Conservation (phyloP, 257 asterid genomes). For the Solanum pinnatisectum region DNA sequence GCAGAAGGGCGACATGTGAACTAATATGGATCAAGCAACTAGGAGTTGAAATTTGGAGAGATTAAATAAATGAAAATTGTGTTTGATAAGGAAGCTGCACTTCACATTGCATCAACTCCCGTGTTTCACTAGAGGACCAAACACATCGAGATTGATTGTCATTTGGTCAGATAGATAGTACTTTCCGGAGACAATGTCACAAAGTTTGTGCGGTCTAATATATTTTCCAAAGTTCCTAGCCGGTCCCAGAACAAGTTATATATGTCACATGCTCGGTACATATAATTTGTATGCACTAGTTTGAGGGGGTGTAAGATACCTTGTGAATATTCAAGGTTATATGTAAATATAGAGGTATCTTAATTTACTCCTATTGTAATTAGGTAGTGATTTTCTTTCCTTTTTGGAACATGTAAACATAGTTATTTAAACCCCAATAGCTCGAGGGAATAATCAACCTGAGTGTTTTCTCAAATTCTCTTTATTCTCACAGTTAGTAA, state of each 20-base stretch:
- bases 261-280: neutral
- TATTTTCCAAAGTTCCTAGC: neutral
- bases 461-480: neutral
- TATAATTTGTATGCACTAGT: neutral
- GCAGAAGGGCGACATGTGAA: neutral
- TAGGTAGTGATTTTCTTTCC: neutral
- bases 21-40: neutral
- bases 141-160: neutral
- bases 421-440: neutral
- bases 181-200: too few species aligned
- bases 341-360: neutral
- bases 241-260: neutral
- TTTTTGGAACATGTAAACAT: neutral
- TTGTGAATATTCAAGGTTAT: neutral
- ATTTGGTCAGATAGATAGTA: neutral
- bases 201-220: too few species aligned
- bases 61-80: neutral
- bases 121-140: neutral
- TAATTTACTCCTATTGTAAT: neutral
- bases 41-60: neutral
- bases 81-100: neutral
- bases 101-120: neutral
- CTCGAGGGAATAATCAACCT: neutral
- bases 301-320: neutral
- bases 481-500: neutral